These are phyloP conservation scores for Metarhizium anisopliae DNA, from an alignment of 2,329 filamentous ascomycete genomes.

Conservation along the genomic window DNA sequence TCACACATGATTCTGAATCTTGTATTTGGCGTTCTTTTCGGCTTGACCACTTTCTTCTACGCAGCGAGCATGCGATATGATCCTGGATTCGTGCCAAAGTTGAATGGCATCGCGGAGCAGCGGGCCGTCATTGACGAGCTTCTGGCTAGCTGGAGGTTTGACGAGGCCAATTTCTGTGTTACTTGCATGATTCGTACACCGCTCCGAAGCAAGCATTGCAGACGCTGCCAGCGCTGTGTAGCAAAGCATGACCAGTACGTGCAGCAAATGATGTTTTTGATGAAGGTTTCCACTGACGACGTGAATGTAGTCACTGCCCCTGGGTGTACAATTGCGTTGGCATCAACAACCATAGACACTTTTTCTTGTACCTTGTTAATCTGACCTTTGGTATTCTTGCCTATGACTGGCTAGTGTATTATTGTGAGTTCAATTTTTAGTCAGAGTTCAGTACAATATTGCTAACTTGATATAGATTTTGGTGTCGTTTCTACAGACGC, in stretches of 20 bases:
- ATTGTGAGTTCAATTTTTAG: slow-evolving; percentile 43
- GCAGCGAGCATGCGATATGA: slow-evolving; percentile 76
- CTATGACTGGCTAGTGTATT: slow-evolving; percentile 63
- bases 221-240: slow-evolving; percentile 82
- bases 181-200: slow-evolving; percentile 91
- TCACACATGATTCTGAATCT: slow-evolving; percentile 67
- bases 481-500: slow-evolving; percentile 44
- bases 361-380: slow-evolving; percentile 78
- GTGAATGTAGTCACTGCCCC: slow-evolving; percentile 69
- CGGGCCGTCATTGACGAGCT: slow-evolving; percentile 84
- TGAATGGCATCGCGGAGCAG: slow-evolving; percentile 81
- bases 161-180: slow-evolving; percentile 90
- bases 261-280: background rate
- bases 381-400: slow-evolving; percentile 66
- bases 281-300: background rate
- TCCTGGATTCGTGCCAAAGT: slow-evolving; percentile 87
- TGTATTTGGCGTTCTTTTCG: slow-evolving; percentile 56
- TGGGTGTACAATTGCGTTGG: slow-evolving; percentile 98
- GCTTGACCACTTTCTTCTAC: slow-evolving; percentile 78
- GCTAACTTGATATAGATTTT: slow-evolving; percentile 44
- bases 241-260: slow-evolving; percentile 93
- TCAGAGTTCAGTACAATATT: no score
- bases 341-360: slow-evolving; percentile 92
- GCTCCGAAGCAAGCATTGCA: slow-evolving; percentile 91
- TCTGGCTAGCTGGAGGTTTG: slow-evolving; percentile 77